These are phyloP conservation scores for Mucor piriformis DNA, from an alignment of 371 early-diverging fungal species.

Conservation along the genomic window DNA sequence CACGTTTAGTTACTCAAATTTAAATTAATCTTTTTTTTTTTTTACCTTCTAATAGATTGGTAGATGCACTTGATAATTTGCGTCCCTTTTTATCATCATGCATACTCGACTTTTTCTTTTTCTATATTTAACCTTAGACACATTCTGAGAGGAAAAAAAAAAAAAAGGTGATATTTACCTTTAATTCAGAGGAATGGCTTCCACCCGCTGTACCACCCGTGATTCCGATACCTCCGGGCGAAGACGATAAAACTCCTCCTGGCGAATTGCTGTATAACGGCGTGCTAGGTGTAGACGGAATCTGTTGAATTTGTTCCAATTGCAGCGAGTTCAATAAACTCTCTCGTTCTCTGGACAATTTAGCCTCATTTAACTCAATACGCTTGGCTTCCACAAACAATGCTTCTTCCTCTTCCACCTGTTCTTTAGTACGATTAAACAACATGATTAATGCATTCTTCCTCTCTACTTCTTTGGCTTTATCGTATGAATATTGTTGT, in stretches of 20 bases:
- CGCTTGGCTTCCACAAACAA: conserved; percentile 76
- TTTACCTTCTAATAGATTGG: conserved; percentile 13
- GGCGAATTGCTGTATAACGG: conserved; percentile 29
- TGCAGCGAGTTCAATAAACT: conserved; percentile 64
- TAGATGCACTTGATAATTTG: conserved; percentile 40
- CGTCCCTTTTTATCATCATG: conserved; percentile 38
- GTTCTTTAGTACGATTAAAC: conserved; percentile 73
- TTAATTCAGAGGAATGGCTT: conserved; percentile 24
- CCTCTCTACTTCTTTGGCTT: conserved; percentile 72
- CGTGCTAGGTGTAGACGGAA: conserved; percentile 44
- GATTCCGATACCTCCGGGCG: conserved; percentile 47
- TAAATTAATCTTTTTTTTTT: conserved; percentile 8
- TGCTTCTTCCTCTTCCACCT: conserved; percentile 85
- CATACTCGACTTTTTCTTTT: conserved; percentile 36
- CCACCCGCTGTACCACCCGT: conserved; percentile 42
- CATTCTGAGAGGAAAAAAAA: background rate
- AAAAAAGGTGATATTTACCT: conserved; percentile 18
- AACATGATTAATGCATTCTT: conserved; percentile 76
- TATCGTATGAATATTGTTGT: conserved; percentile 58
- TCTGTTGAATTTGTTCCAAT: conserved; percentile 56
- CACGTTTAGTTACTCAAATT: conserved; percentile 7
- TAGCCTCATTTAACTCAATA: conserved; percentile 77
- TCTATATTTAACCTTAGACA: conserved; percentile 14
- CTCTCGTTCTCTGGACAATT: conserved; percentile 77
- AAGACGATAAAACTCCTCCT: conserved; percentile 12